A percentile compares a stretch with the other conserved stretches of the same genome.
Conservation (phyloP, 495 filamentous ascomycete genomes). For the Lepidopterella palustris region DNA sequence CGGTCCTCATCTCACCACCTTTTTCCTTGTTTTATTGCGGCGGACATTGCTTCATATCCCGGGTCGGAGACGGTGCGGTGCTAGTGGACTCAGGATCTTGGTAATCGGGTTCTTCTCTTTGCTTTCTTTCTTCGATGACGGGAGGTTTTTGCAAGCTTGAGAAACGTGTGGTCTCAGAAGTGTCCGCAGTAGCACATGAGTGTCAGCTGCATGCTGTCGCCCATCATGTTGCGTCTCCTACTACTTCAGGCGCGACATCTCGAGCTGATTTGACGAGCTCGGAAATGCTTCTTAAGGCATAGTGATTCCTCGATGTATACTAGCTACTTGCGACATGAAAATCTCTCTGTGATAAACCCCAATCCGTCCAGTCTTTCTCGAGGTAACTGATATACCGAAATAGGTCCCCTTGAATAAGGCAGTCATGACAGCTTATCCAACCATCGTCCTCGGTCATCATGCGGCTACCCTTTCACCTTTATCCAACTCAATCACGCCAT, state of each 20-base stretch:
- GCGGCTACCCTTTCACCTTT: no score
- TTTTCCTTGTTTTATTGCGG: conserved; percentile 4
- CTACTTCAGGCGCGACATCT: not conserved
- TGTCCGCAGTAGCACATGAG: not conserved
- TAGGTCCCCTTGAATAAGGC: no score
- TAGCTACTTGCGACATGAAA: conserved; percentile 1
- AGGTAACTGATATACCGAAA: not conserved
- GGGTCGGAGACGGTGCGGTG: conserved; percentile 16
- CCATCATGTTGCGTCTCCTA: not conserved
- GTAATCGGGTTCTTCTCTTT: conserved; percentile 20
- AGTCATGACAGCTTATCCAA: no score
- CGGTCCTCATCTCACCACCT: not conserved
- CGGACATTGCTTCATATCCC: conserved; percentile 4
- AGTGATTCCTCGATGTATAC: conserved; percentile 4
- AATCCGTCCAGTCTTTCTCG: not conserved
- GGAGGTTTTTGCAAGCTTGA: not conserved
- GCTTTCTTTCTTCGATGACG: conserved; percentile 4
- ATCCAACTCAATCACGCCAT: no score
- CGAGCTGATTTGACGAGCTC: not conserved
- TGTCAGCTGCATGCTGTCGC: no score
- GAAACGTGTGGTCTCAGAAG: not conserved
- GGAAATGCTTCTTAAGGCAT: conserved; percentile 1
- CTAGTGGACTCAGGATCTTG: conserved; percentile 11
- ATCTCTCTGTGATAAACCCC: not conserved
- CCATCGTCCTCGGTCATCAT: no score